Evolutionary conservation across 768 basidiomycete genomes (phyloP), one percentile per base, ranked within the genome.

Genomic region (Pisolithus microcarpus): DNA sequence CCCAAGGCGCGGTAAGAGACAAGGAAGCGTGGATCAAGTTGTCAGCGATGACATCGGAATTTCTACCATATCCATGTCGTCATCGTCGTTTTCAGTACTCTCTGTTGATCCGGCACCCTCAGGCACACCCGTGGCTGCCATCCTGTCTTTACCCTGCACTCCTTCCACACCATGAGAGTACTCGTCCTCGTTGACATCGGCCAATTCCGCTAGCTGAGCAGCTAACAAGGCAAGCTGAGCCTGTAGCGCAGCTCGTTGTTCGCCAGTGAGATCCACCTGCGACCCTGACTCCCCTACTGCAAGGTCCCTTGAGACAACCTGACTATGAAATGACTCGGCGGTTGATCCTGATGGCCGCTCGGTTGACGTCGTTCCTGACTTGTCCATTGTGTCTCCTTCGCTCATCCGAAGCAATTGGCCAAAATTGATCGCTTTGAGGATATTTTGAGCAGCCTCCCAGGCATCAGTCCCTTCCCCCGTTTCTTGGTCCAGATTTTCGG

Each of bases 381-480:
- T 60, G 38, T 56, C 58, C 28, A 49, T 46, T 30, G 23, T 50
- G 45, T 65, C 51, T 1, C 62, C 60, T 28, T 69, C 62, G 16
- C 77, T 53, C 16, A 63, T 61, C 53, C 76, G 72, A 26, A 78
- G 65, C 24, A 84, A 64, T 19, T 69, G 70, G 4, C 79, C 80
- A 58, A 87, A 85, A 62, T 87, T 85, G 67, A 88, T 85, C 3
- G 85, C 85, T 58, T 82, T 80, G 48, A 88, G 72, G 43, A 88
- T 88, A 54, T 78, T 84, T 59, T 87, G 84, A 7, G 86, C 86
- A 1, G 86, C 85, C 60, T 85, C 81, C 76, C 85, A 87, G 11
- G 84, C 82, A 52, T 85, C 82, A 52, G 71, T 72, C n/a, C 71
- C 73, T 43, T 76, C 73, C 15, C 60, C 71, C 9, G 58, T 62